These are phyloP conservation scores for Tylopilus sp. DNA, from an alignment of 1,284 basidiomycete genomes.

Conservation along the genomic window DNA sequence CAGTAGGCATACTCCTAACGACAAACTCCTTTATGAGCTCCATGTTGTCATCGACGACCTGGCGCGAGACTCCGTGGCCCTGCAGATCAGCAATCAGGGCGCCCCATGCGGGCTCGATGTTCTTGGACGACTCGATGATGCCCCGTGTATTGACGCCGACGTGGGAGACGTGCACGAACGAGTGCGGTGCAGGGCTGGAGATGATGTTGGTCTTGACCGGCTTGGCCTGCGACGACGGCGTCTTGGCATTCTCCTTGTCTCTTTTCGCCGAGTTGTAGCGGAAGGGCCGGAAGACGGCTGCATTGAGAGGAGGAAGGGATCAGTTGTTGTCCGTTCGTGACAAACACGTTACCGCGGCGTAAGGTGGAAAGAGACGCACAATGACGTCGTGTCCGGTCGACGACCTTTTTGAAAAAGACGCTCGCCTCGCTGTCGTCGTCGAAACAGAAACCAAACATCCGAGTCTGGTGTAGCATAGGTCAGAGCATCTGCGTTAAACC, in stretches of 20 bases:
- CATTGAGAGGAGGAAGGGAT: not conserved
- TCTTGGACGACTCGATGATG: conserved; percentile 64
- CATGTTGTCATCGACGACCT: conserved; percentile 55
- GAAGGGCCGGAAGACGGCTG: conserved; percentile 31
- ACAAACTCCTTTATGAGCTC: conserved; percentile 67
- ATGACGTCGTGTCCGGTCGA: conserved; percentile 35
- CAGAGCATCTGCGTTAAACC: not conserved
- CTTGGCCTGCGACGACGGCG: conserved; percentile 18
- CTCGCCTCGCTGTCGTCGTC: conserved; percentile 61
- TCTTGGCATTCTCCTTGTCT: conserved; percentile 21
- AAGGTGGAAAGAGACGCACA: conserved; percentile 18
- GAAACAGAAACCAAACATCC: conserved; percentile 74
- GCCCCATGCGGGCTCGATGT: conserved; percentile 76
- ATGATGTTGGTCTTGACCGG: conserved; percentile 59
- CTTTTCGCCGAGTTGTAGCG: conserved; percentile 21
- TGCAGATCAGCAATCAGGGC: conserved; percentile 60
- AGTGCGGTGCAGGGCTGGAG: conserved; percentile 63
- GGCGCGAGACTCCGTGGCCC: conserved; percentile 51
- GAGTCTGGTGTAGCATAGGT: conserved; percentile 44
- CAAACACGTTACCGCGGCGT: not conserved
- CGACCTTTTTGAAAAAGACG: conserved; percentile 48
- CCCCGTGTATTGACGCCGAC: conserved; percentile 73
- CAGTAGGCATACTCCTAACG: conserved; percentile 11
- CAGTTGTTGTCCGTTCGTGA: conserved; percentile 4
- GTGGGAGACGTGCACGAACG: conserved; percentile 86